phyloP scores from a whole-genome alignment of 495 filamentous ascomycete species.

The Margaritispora aquatica region DNA sequence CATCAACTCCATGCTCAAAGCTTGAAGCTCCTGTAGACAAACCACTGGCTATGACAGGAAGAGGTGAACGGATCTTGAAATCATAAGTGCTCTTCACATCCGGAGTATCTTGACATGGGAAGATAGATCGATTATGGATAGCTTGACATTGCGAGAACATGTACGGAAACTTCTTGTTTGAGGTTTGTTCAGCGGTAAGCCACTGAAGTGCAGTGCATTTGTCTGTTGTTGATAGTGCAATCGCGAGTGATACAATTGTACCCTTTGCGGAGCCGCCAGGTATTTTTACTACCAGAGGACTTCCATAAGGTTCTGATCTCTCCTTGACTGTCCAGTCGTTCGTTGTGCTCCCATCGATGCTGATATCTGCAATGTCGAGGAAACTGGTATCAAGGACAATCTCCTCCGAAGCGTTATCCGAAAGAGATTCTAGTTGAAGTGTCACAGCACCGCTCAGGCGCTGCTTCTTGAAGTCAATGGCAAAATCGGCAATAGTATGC shows the following conservation, averaged over 20 bases:
- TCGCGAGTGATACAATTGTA: slow-evolving; percentile 55
- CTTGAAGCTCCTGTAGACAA: slow-evolving; percentile 39
- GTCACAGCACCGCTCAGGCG: slow-evolving; percentile 67
- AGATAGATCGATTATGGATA: slow-evolving; percentile 86
- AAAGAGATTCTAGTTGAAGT: slow-evolving; percentile 66
- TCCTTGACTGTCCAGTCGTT: slow-evolving; percentile 62
- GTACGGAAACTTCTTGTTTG: slow-evolving; percentile 88
- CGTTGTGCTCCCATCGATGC: slow-evolving; percentile 46
- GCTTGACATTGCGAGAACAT: slow-evolving; percentile 99
- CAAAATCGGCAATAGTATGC: slow-evolving; percentile 72
- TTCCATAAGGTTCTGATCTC: slow-evolving; percentile 68
- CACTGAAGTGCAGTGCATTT: slow-evolving; percentile 90
- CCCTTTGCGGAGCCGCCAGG: slow-evolving; percentile 56
- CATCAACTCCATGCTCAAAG: slow-evolving; percentile 37
- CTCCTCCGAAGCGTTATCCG: slow-evolving; percentile 59
- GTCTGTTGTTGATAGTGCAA: slow-evolving; percentile 61
- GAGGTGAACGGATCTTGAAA: slow-evolving; percentile 79
- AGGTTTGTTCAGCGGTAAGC: slow-evolving; percentile 85
- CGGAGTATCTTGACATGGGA: slow-evolving; percentile 95
- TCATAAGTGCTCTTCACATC: slow-evolving; percentile 87
- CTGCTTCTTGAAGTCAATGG: slow-evolving; percentile 73
- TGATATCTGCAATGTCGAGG: slow-evolving; percentile 63
- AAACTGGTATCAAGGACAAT: slow-evolving; percentile 84
- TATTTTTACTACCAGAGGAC: slow-evolving; percentile 67
- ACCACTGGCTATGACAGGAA: slow-evolving; percentile 85